Conservation (phyloP, 2,329 filamentous ascomycete genomes). For the Penicillium fuscoglaucum region DNA sequence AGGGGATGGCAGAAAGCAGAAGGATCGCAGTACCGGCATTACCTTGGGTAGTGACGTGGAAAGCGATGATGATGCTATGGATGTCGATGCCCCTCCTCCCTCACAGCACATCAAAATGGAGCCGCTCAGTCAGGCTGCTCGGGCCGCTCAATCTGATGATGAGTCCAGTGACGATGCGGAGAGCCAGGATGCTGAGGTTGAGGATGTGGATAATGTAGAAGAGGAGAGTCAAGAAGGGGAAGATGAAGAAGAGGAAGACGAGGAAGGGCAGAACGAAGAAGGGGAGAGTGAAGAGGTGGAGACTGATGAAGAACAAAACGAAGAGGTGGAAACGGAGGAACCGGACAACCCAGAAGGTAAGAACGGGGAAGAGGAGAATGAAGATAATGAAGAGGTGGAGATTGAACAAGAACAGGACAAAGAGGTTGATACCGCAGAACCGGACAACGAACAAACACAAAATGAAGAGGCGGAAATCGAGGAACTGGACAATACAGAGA, state of each 20-base stretch:
- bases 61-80: conserved; percentile 27
- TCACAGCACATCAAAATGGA: conserved; percentile 14
- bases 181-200: conserved; percentile 5
- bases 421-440: not conserved
- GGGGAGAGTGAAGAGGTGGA: not conserved
- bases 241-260: conserved; percentile 5
- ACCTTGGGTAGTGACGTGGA: conserved; percentile 34
- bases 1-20: conserved; percentile 16
- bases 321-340: not conserved
- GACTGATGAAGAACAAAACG: not conserved
- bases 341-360: not conserved
- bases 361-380: not conserved
- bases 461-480: too few species aligned
- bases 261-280: not conserved
- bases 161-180: conserved; percentile 1
- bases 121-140: conserved; percentile 7
- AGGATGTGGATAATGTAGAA: conserved; percentile 17
- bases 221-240: conserved; percentile 12
- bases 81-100: conserved; percentile 17
- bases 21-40: conserved; percentile 26
- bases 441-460: not conserved
- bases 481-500: too few species aligned
- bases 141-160: not conserved
- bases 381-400: not conserved
- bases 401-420: not conserved